Percentiles rank a stretch among this genome's conserved stretches.
phyloP scores from a whole-genome alignment of 2,329 filamentous ascomycete species.

The Madurella mycetomatis region DNA sequence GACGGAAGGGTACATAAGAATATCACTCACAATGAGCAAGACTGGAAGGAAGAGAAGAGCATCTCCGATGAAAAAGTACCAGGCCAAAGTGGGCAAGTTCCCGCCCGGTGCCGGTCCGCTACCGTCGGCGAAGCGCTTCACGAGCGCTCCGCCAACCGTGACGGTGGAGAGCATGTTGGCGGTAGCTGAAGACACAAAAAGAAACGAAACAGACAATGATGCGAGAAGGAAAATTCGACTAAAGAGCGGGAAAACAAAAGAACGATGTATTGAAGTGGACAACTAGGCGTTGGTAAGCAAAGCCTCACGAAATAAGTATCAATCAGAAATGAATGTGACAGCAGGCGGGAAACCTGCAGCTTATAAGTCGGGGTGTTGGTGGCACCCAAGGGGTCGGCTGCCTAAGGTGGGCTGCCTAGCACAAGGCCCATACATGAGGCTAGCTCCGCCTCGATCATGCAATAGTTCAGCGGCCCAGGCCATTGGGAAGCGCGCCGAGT shows the following conservation, averaged over 20 bases:
- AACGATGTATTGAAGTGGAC: background rate
- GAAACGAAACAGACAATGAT: background rate
- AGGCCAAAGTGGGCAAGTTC: conserved; percentile 37
- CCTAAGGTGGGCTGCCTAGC: conserved; percentile 3
- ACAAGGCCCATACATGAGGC: conserved; percentile 9
- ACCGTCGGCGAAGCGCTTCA: conserved; percentile 13
- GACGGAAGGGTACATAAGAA: background rate
- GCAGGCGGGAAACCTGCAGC: background rate
- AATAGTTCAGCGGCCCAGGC: no score
- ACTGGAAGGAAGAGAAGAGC: conserved; percentile 43
- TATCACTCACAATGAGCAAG: conserved; percentile 38
- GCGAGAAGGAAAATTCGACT: background rate
- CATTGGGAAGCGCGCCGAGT: no score
- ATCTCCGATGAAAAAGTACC: conserved; percentile 37
- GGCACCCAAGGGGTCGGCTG: background rate
- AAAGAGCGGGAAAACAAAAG: background rate
- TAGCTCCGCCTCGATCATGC: conserved; percentile 1
- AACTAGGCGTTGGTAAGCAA: background rate
- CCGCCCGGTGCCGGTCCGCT: conserved; percentile 14
- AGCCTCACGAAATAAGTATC: background rate
- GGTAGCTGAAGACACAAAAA: background rate
- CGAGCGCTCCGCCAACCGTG: conserved; percentile 12
- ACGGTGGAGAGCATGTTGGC: conserved; percentile 7
- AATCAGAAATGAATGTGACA: background rate
- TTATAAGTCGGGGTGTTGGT: background rate